Evolutionary conservation across 257 asterid genomes (phyloP), one percentile per base, ranked within the genome.

Genomic region (Eustoma russellianum): DNA sequence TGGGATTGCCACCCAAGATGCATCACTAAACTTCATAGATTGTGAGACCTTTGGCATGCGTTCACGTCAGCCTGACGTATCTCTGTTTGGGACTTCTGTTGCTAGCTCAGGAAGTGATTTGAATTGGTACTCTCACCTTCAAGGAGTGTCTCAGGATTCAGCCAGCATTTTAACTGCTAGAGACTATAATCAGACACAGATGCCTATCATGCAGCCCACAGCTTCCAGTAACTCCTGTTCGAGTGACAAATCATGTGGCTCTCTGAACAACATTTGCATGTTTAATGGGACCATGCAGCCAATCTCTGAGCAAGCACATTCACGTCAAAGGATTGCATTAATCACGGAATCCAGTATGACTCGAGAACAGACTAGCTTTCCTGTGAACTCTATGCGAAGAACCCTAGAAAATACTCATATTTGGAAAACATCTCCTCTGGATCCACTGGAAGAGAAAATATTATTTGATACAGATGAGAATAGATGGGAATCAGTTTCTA

Each of bases 401-500:
- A 59, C 34, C 30, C 58, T 78, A 61, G 65, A 66, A 33, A n/a
- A 58, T 50, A 63, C 46, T 50, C 62, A 50, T 63, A 52, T 74
- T 30, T 71, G 64, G 53, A 53, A 64, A 49, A 62, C 67, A 51
- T 63, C 78, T 63, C 64, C 91, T 47, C 67, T 85, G 11, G 92
- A 82, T 69, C 88, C 88, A 28, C 45, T 85, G 68, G 94, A 82
- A 68, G 83, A 77, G 69, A 82, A 81, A 62, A 75, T 85, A 49
- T 66, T 85, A 65, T 85, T 73, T 70, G 66, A 64, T 60, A 61
- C 70, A 13, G 88, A 79, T 46, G 82, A 74, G 19, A 51, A 41
- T 55, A 63, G 70, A 57, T 82, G 87, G 87, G 77, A 59, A 59
- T 70, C 79, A 15, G 59, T 74, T 41, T 56, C 72, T 43, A 60